Percentiles rank a stretch among this genome's conserved stretches.
Conservation (phyloP, 345 rosid species). For the Eucalyptus shirleyi region DNA sequence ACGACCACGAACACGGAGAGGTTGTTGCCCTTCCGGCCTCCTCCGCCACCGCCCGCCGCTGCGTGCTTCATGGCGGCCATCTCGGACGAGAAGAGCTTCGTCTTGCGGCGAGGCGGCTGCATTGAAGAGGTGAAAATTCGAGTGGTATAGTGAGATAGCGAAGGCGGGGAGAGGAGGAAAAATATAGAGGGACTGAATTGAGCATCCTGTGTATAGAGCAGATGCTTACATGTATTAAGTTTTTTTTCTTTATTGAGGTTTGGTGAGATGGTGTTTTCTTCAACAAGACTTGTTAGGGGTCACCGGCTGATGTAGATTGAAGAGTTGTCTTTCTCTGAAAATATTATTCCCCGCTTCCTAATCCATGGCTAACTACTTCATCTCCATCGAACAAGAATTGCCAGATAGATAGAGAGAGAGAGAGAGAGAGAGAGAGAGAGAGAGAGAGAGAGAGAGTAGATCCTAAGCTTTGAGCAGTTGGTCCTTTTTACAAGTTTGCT, state of each 20-base stretch:
- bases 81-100: slow-evolving; percentile 6
- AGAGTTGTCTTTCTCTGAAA: slow-evolving; percentile 26
- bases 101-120: slow-evolving; percentile 32
- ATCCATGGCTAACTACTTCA: background rate
- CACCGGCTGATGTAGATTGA: slow-evolving; percentile 28
- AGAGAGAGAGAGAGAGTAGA: background rate
- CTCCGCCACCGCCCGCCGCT: background rate
- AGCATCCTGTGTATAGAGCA: slow-evolving; percentile 1
- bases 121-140: background rate
- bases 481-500: background rate
- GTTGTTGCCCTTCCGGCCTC: slow-evolving; percentile 33
- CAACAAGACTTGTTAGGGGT: slow-evolving; percentile 19
- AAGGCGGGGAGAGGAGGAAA: background rate
- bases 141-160: background rate
- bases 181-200: background rate
- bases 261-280: slow-evolving; percentile 61
- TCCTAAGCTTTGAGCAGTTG: background rate
- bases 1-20: slow-evolving; percentile 40
- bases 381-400: background rate
- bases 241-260: slow-evolving; percentile 29
- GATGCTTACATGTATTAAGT: background rate
- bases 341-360: background rate
- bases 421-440: background rate
- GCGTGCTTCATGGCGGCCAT: slow-evolving; percentile 18
- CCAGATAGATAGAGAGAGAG: background rate